These are phyloP conservation scores for Penicillium sp. DNA, from an alignment of 2,329 filamentous ascomycete species.

Conservation along the genomic window DNA sequence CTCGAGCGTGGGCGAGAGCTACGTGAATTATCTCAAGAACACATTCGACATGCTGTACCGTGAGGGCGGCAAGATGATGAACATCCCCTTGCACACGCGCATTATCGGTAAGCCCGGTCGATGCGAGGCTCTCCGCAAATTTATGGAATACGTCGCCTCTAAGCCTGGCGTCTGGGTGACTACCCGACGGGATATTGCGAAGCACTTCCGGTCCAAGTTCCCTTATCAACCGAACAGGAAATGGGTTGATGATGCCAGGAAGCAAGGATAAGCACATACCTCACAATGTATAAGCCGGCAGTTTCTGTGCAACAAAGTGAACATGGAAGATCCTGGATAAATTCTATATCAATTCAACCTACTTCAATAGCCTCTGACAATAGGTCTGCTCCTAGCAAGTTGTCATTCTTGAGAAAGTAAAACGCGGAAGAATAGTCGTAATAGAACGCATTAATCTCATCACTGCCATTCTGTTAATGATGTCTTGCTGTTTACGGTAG, in stretches of 20 bases:
- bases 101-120: conserved; percentile 53
- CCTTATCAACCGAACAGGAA: conserved; percentile 31
- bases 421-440: too few relatives aligned
- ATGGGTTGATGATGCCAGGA: neutral
- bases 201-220: conserved; percentile 40
- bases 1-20: conserved; percentile 35
- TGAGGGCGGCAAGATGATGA: conserved; percentile 58
- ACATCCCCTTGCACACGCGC: conserved; percentile 52
- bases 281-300: neutral
- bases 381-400: too few relatives aligned
- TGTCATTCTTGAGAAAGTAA: too few relatives aligned
- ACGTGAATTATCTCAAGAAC: conserved; percentile 43
- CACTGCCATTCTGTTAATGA: neutral
- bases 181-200: conserved; percentile 43
- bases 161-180: conserved; percentile 49
- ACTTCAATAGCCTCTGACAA: too few relatives aligned
- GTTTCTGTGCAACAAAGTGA: neutral
- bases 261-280: neutral
- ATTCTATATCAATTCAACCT: too few relatives aligned
- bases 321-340: too few relatives aligned
- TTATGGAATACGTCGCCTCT: conserved; percentile 20
- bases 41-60: conserved; percentile 54
- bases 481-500: neutral
- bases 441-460: neutral
- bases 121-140: conserved; percentile 46